Conservation (phyloP, 495 filamentous ascomycete genomes). For the Trichoderma reesei region DNA sequence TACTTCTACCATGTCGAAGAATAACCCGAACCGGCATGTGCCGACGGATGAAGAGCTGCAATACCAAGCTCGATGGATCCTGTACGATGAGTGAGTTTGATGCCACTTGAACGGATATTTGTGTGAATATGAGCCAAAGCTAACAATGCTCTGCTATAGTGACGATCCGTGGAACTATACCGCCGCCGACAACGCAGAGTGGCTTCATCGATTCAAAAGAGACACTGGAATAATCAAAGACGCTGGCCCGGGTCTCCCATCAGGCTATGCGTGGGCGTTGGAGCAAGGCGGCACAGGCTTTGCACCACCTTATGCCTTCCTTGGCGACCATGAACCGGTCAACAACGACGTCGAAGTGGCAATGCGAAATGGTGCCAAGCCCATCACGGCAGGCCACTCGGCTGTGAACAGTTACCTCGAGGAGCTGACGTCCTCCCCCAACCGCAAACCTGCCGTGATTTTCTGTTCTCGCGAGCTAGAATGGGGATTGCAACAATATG, state of each 20-base stretch:
- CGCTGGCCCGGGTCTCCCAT: constrained; percentile 34
- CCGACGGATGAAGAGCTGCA: constrained; percentile 45
- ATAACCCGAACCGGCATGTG: constrained; percentile 43
- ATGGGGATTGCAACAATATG: constrained; percentile 32
- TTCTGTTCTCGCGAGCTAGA: constrained; percentile 48
- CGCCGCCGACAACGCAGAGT: constrained; percentile 60
- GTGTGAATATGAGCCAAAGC: background rate
- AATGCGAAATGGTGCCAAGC: constrained; percentile 23
- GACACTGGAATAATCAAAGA: constrained; percentile 45
- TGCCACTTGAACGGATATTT: background rate
- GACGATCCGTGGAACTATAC: constrained; percentile 70
- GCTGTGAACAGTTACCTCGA: constrained; percentile 33
- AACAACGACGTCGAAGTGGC: constrained; percentile 17
- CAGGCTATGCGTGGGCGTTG: constrained; percentile 27
- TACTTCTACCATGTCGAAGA: constrained; percentile 36
- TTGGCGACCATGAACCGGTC: background rate
- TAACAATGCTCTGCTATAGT: constrained; percentile 16
- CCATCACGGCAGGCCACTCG: constrained; percentile 25
- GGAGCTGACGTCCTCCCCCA: constrained; percentile 22
- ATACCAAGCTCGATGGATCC: constrained; percentile 46
- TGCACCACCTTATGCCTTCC: constrained; percentile 28
- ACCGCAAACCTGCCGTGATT: constrained; percentile 30
- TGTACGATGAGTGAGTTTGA: constrained; percentile 41
- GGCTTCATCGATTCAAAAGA: constrained; percentile 60
- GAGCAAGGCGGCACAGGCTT: constrained; percentile 38